phyloP scores from a whole-genome alignment of 2,329 filamentous ascomycete genomes.

The Fusarium protoensiforme region DNA sequence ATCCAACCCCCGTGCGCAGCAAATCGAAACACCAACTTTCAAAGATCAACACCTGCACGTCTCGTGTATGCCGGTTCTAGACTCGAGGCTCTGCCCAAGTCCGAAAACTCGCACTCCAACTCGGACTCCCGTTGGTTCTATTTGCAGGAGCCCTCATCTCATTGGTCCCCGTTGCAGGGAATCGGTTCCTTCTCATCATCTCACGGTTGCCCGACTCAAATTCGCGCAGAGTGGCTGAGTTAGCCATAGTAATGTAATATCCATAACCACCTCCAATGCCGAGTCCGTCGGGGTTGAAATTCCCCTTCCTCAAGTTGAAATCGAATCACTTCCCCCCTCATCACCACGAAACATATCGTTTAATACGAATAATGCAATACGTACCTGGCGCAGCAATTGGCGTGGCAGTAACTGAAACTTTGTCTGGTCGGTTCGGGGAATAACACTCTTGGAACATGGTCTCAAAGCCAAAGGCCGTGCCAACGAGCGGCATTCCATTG shows the following conservation, averaged over 20 bases:
- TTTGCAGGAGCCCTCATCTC: background rate
- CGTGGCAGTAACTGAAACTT: background rate
- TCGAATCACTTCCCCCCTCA: background rate
- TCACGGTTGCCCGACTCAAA: background rate
- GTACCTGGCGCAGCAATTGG: background rate
- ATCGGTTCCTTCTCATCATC: background rate
- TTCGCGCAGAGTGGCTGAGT: background rate
- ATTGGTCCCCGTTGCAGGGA: background rate
- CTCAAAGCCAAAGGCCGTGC: background rate
- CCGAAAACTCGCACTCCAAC: background rate
- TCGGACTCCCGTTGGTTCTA: background rate
- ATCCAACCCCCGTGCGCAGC: background rate
- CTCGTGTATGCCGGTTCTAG: background rate
- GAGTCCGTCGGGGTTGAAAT: background rate
- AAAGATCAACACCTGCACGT: background rate
- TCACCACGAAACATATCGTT: background rate
- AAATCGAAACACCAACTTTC: background rate
- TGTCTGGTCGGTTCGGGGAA: background rate
- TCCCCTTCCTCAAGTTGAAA: background rate
- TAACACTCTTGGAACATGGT: background rate
- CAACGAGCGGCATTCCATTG: background rate
- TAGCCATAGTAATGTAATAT: background rate
- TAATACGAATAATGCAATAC: background rate
- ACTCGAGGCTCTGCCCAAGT: background rate
- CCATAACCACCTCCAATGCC: background rate